Evolutionary conservation across 257 asterid genomes (phyloP).

Genomic region (Echium plantagineum): DNA sequence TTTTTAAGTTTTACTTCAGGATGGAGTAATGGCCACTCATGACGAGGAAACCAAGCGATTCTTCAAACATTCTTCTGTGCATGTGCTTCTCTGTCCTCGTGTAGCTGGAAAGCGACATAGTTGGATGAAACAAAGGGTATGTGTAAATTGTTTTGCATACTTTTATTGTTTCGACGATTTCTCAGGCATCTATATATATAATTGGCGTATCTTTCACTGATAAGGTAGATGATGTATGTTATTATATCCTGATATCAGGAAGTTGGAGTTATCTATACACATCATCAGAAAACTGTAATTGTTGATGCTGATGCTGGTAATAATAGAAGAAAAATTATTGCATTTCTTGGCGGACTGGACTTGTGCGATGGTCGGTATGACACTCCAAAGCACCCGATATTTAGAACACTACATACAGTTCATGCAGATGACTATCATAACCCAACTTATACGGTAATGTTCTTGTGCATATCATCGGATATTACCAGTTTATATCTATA

Average conservation of each 20-base stretch:
- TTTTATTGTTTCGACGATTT: not conserved
- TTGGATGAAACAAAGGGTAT: conserved; percentile 89
- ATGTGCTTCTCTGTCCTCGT: conserved; percentile 92
- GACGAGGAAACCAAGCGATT: conserved; percentile 94
- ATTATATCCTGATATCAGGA: conserved; percentile 37
- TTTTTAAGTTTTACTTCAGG: conserved; percentile 27
- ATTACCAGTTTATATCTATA: no score
- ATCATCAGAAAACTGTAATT: conserved; percentile 94
- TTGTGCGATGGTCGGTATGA: conserved; percentile 94
- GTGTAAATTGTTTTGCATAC: conserved; percentile 10
- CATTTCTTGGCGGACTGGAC: conserved; percentile 94
- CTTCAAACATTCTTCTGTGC: conserved; percentile 91
- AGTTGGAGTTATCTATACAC: conserved; percentile 89
- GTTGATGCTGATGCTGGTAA: conserved; percentile 96
- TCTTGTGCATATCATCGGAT: conserved; percentile 1
- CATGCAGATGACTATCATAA: conserved; percentile 92
- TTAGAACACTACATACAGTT: conserved; percentile 53
- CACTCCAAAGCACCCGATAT: conserved; percentile 66
- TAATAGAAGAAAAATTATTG: conserved; percentile 54
- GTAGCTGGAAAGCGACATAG: conserved; percentile 95
- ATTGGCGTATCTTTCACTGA: not conserved
- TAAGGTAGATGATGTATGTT: not conserved
- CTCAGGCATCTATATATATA: no score
- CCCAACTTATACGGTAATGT: conserved; percentile 70
- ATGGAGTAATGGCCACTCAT: conserved; percentile 97